Percentiles rank a stretch among this genome's conserved stretches.
Conservation (phyloP, 2,329 filamentous ascomycete genomes). For the Hymenoscyphus linearis region DNA sequence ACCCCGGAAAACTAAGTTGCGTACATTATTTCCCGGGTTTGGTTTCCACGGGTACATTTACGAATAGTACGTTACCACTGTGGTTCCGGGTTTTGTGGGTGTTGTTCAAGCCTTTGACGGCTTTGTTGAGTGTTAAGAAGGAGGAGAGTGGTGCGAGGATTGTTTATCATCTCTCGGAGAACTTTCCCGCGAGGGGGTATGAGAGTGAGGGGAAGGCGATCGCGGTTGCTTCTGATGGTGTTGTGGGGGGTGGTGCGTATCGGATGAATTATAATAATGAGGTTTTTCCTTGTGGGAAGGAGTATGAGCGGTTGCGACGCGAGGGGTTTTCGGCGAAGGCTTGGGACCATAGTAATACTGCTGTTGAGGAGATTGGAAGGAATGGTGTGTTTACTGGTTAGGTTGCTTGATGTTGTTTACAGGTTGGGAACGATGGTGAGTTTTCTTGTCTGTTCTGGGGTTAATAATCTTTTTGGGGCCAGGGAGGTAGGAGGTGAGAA, state of each 20-base stretch:
- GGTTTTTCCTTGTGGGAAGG: slow-evolving; percentile 10
- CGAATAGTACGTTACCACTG: slow-evolving; percentile 22
- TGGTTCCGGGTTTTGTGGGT: slow-evolving; percentile 31
- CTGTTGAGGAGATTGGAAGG: slow-evolving; percentile 23
- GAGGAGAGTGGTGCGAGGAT: slow-evolving; percentile 32
- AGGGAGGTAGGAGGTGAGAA: background rate
- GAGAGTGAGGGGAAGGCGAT: slow-evolving; percentile 7
- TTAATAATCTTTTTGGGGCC: background rate
- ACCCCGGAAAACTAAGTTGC: slow-evolving; percentile 27
- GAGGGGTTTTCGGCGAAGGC: slow-evolving; percentile 21
- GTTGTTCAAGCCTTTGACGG: slow-evolving; percentile 25
- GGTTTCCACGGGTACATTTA: slow-evolving; percentile 30
- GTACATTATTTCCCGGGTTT: slow-evolving; percentile 33
- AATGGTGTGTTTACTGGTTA: slow-evolving; percentile 4
- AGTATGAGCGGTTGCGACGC: slow-evolving; percentile 19
- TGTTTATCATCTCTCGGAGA: slow-evolving; percentile 21
- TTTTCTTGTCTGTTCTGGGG: background rate
- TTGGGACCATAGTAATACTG: slow-evolving; percentile 24
- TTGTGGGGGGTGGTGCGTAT: slow-evolving; percentile 28
- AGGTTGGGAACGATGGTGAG: background rate
- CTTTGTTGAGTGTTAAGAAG: slow-evolving; percentile 23
- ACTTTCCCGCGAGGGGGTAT: slow-evolving; percentile 20
- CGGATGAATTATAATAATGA: slow-evolving; percentile 11
- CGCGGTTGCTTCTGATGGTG: slow-evolving; percentile 19
- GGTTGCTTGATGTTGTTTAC: background rate